Base-by-base conservation (phyloP, 768 basidiomycete genomes). In the Daedaleopsis nitida region DNA sequence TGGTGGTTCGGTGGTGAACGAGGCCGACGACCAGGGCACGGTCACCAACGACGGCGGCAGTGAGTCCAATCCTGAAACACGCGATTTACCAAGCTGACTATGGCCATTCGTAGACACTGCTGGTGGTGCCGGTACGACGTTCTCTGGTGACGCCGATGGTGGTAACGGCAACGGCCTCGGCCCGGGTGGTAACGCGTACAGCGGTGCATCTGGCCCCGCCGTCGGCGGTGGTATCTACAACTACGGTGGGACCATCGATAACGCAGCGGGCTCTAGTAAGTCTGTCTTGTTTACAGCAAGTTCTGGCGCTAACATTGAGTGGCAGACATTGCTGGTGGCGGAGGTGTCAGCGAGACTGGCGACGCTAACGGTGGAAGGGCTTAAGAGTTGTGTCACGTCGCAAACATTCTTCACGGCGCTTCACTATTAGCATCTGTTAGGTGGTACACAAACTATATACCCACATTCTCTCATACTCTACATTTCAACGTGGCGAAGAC, bases 121-220 rank as follows among this genome's bases (percentile, higher is more conserved):
- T n/a, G 67, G 67, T 32, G 55, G 12, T 9, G 64, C 57, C 23
- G 67, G 64, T 8, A 64, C 60, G 35, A 62, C 62, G 5, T 59
- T 63, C 58, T 67, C 66, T 21, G 68, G 68, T 51, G 57, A 62
- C 27, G 68, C 68, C 19, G 54, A 52, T 13, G 68, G 68, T 23
- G 68, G 68, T 49, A 61, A 65, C 34, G 68, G 68, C 49, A 51
- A 64, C 24, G 65, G 66, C 17, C 49, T 58, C 39, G 68, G 68
- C 21, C 68, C 68, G n/a, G 68, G 68, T 11, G 68, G 68, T 59
- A 69, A 69, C 58, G 66, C 66, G 12, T 69, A 69, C 64, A 66
- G 19, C 49, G 68, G 68, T 27, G n/a, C 60, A 1, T 63, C 68
- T 10, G 65, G 66, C 21, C 38, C 57, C 9, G 61, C 68, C 35